Evolutionary conservation across 177 flowering plant genomes (phyloP).

Genomic region (Telopea speciosissima): DNA sequence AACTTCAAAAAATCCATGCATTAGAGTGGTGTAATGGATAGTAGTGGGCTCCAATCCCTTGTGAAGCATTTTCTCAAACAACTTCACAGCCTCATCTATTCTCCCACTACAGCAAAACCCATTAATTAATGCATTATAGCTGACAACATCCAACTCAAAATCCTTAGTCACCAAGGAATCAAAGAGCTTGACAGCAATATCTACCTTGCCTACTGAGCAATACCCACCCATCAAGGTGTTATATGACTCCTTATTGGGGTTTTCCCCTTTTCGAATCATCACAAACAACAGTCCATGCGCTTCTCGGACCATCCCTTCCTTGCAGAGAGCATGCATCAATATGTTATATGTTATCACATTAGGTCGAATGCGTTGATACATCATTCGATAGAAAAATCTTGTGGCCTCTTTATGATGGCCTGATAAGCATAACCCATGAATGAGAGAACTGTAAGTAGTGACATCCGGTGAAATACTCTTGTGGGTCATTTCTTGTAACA

Average conservation of each 20-base stretch:
- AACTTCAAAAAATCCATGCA: neutral
- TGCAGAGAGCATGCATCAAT: neutral
- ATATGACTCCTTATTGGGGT: neutral
- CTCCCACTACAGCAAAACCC: neutral
- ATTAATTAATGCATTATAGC: neutral
- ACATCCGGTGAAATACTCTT: neutral
- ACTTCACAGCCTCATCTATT: neutral
- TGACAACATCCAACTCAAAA: neutral
- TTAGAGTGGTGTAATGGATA: neutral
- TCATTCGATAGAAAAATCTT: neutral
- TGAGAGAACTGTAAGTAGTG: neutral
- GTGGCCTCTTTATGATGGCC: neutral
- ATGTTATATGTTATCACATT: neutral
- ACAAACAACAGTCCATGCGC: neutral
- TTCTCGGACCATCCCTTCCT: neutral
- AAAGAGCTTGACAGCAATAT: neutral
- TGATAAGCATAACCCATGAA: neutral
- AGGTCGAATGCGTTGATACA: neutral
- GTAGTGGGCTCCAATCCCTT: neutral
- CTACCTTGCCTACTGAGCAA: neutral
- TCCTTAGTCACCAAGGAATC: neutral
- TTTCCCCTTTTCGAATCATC: neutral
- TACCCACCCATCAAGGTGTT: neutral
- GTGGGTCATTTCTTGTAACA: neutral
- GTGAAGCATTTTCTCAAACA: neutral